Conservation (phyloP, 1,284 basidiomycete genomes). For the Melampsora americana region DNA sequence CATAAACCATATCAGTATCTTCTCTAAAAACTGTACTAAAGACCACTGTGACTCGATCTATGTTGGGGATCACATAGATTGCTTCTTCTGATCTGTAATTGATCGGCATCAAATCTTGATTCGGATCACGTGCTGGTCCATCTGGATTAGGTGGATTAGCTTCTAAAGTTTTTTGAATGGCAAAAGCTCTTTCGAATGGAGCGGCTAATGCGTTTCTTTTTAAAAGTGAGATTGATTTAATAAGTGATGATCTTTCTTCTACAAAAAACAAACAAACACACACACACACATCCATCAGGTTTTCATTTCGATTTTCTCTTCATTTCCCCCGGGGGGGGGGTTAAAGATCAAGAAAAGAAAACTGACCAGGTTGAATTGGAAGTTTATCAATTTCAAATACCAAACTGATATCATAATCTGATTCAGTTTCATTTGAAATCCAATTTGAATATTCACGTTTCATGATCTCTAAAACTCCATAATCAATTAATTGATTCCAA, state of each 20-base stretch:
- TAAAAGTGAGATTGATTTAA: slow-evolving; percentile 77
- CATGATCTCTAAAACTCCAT: slow-evolving; percentile 79
- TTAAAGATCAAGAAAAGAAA: not conserved
- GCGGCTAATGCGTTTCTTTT: slow-evolving; percentile 94
- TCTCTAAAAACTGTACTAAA: slow-evolving; percentile 97
- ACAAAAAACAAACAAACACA: slow-evolving; percentile 36
- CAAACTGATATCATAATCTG: slow-evolving; percentile 85
- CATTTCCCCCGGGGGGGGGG: not conserved
- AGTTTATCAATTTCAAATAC: slow-evolving; percentile 80
- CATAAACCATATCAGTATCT: slow-evolving; percentile 94
- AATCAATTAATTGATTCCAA: slow-evolving; percentile 86
- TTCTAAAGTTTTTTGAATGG: slow-evolving; percentile 80
- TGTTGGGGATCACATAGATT: slow-evolving; percentile 87
- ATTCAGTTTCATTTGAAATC: slow-evolving; percentile 61
- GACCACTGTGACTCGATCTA: slow-evolving; percentile 94
- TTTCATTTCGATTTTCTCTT: not conserved
- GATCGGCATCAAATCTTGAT: slow-evolving; percentile 83
- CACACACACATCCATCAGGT: not conserved
- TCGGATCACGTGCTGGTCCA: slow-evolving; percentile 57
- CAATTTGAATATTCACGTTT: slow-evolving; percentile 77
- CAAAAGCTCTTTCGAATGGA: slow-evolving; percentile 87
- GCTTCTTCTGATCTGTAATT: slow-evolving; percentile 91
- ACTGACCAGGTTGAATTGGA: slow-evolving; percentile 73
- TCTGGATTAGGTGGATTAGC: slow-evolving; percentile 59
- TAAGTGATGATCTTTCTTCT: slow-evolving; percentile 76